A percentile compares a stretch with the other conserved stretches of the same genome.
Evolutionary conservation across 2,329 filamentous ascomycete genomes (phyloP).

Genomic region (Aquanectria penicillioides): DNA sequence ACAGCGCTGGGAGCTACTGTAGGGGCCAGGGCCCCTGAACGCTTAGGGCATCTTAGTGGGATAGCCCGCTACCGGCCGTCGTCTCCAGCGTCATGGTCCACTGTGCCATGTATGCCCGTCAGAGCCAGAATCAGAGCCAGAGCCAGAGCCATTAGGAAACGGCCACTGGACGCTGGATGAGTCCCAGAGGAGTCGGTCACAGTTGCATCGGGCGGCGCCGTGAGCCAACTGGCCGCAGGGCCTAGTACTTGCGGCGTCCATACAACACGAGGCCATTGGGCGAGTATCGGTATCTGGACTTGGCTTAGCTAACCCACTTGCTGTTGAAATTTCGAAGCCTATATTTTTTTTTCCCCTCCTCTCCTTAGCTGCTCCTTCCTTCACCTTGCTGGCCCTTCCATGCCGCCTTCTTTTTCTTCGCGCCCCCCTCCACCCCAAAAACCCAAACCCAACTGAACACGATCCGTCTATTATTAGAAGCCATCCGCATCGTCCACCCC

Average conservation of each 20-base stretch:
- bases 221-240: constrained; percentile 8
- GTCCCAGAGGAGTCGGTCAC: too few relatives aligned
- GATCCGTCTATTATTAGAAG: constrained; percentile 46
- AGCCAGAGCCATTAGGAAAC: too few relatives aligned
- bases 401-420: constrained; percentile 40
- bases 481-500: constrained; percentile 32
- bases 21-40: constrained; percentile 7
- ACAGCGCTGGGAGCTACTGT: constrained; percentile 4
- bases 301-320: constrained; percentile 10
- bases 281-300: too few relatives aligned
- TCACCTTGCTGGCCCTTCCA: too few relatives aligned
- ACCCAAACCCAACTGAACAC: constrained; percentile 39
- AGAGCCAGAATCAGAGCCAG: too few relatives aligned
- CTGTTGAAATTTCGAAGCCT: neutral
- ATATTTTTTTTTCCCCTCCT: constrained; percentile 18
- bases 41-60: neutral
- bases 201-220: neutral
- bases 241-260: too few relatives aligned
- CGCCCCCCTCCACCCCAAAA: constrained; percentile 29
- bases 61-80: neutral
- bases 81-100: constrained; percentile 5
- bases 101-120: too few relatives aligned
- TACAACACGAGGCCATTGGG: too few relatives aligned
- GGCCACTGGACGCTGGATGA: too few relatives aligned
- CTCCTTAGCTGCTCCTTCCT: too few relatives aligned